Evolutionary conservation across 345 rosid species (phyloP).

Genomic region (Aurinia saxatilis): DNA sequence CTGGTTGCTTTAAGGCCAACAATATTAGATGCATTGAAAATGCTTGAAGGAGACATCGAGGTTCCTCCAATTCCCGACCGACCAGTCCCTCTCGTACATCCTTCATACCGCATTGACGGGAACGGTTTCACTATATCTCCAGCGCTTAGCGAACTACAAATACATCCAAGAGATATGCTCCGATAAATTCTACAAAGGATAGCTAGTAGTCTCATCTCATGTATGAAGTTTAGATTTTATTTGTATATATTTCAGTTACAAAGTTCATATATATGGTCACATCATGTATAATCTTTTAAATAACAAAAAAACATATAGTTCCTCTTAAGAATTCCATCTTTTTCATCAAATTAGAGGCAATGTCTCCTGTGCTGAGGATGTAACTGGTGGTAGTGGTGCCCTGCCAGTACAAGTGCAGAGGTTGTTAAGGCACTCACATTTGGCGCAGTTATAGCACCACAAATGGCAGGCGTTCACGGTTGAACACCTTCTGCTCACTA

Average conservation of each 20-base stretch:
- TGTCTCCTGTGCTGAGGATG: neutral
- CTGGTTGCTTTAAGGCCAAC: constrained; percentile 93
- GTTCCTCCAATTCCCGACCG: constrained; percentile 75
- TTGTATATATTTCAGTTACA: constrained; percentile 12
- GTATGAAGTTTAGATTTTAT: neutral
- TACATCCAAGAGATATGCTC: constrained; percentile 24
- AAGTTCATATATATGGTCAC: neutral
- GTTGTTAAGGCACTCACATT: neutral
- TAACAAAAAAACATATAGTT: neutral
- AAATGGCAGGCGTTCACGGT: neutral
- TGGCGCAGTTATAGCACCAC: neutral
- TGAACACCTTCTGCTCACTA: neutral
- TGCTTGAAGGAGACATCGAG: constrained; percentile 90
- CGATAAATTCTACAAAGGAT: neutral
- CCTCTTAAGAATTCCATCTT: neutral
- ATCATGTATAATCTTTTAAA: neutral
- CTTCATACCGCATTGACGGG: constrained; percentile 23
- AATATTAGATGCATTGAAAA: constrained; percentile 66
- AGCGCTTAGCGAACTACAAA: constrained; percentile 19
- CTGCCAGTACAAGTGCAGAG: neutral
- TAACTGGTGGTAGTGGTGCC: neutral
- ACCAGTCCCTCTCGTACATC: constrained; percentile 42
- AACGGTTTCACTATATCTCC: constrained; percentile 28
- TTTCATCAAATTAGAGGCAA: neutral
- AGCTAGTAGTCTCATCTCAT: neutral